A percentile compares a stretch with the other conserved stretches of the same genome.
phyloP scores from a whole-genome alignment of 257 asterid genomes.

The Nicotiana benthamiana region DNA sequence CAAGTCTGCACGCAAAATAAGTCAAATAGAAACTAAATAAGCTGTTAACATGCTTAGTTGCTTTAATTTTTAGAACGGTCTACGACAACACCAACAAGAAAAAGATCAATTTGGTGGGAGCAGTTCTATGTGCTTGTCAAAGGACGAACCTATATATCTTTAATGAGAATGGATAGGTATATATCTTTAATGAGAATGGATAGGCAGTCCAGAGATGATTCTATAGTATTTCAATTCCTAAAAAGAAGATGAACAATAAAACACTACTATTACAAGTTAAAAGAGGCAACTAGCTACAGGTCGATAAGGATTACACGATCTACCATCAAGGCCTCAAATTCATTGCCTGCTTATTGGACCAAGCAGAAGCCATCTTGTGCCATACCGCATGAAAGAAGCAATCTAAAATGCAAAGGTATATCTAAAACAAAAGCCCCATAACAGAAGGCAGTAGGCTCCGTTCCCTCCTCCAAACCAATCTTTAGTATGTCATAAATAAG shows the following conservation, averaged over 20 bases:
- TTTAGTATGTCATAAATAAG: not conserved
- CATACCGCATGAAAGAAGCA: not conserved
- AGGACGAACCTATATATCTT: not conserved
- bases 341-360: not conserved
- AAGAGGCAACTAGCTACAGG: not conserved
- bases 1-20: constrained; percentile 48
- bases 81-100: not conserved
- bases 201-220: not conserved
- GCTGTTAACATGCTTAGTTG: not conserved
- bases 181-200: not conserved
- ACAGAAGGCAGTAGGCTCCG: not conserved
- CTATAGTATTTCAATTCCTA: not conserved
- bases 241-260: not conserved
- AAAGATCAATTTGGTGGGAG: not conserved
- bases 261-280: not conserved
- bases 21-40: not conserved
- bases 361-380: not conserved
- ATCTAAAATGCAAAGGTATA: not conserved
- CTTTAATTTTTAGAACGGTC: not conserved
- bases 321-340: not conserved
- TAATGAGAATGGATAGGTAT: too few relatives aligned
- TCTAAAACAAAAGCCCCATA: not conserved
- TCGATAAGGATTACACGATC: not conserved
- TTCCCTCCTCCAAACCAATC: not conserved
- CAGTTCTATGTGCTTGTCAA: not conserved